A percentile compares a stretch with the other conserved stretches of the same genome.
Evolutionary conservation across 2,329 filamentous ascomycete species (phyloP).

Genomic region (Colletotrichum camelliae): DNA sequence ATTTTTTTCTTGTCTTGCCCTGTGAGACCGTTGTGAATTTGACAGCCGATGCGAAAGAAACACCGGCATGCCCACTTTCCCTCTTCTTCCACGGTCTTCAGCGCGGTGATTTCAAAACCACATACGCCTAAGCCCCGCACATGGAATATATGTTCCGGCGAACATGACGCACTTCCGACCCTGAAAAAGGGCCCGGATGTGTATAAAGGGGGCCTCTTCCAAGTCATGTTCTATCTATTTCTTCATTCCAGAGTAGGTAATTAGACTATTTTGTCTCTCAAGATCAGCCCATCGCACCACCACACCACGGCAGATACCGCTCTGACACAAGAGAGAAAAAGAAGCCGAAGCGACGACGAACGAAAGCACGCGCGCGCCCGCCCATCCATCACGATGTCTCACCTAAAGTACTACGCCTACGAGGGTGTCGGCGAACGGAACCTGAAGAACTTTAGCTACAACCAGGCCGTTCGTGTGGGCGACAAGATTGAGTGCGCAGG

Average conservation of each 20-base stretch:
- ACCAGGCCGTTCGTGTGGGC: constrained; percentile 53
- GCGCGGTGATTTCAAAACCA: background rate
- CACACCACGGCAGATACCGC: background rate
- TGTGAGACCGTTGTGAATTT: background rate
- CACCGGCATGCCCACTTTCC: background rate
- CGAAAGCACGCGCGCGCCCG: no score
- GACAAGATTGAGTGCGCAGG: constrained; percentile 52
- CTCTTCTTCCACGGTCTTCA: background rate
- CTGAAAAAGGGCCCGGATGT: background rate
- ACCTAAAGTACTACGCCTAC: constrained; percentile 37
- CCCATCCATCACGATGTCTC: constrained; percentile 28
- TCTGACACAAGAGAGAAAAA: background rate
- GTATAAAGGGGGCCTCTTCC: background rate
- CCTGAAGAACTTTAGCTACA: constrained; percentile 41
- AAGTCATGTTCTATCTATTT: background rate
- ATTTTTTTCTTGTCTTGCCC: background rate
- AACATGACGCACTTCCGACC: background rate
- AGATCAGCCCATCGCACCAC: background rate
- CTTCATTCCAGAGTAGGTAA: background rate
- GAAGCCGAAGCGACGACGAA: no score
- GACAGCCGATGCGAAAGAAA: background rate
- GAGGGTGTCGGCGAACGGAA: constrained; percentile 34
- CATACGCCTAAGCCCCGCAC: background rate
- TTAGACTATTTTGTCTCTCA: background rate
- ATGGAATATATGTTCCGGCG: background rate